Base-by-base conservation (phyloP, 768 basidiomycete species). In the Tulasnella sp. region DNA sequence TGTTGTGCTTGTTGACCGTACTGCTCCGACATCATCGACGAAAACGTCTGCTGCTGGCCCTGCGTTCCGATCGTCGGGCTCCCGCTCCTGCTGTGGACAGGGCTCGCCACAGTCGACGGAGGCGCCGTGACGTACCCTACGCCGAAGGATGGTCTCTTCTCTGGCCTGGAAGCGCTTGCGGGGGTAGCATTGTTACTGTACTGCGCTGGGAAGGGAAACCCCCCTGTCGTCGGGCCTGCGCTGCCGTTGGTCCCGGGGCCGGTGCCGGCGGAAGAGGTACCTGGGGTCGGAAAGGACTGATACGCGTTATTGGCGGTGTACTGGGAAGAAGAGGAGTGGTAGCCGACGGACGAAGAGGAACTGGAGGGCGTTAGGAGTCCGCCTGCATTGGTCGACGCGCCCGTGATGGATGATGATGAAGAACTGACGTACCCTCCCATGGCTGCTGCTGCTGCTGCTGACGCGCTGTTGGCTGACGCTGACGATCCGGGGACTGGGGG, bases 21-120 rank as follows among this genome's bases (percentile, higher is more conserved):
- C 77, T 81, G 75, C 72, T 80, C 72, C 82, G 83, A 40, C 73
- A 80, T 54, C 80, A 80, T 79, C 75, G 60, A 69, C 83, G 80
- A 69, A 84, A 85, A 37, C 83, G 84, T 34, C 83, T 84, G 60
- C 81, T 83, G 60, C 76, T 85, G 84, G 1, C 83, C 80, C 5
- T 85, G 86, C 24, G 82, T 69, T 8, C 84, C 22, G 86, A 83
- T 14, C 60, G 60, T 84, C 82, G 31, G 85, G 84, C 34, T 83
- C n/a, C 78, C 78, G 44, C 69, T 80, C 41, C 78, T 44, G 78
- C 78, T 80, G 41, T 80, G 64, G 6, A 72, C 58, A 14, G 78
- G 78, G 34, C 78, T 80, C 72, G 78, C 58, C 64, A 46, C 64
- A 40, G 60, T 75, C 41, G 72, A 73, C 28, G 78, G 46, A 28